Evolutionary conservation across 176 grass and related monocot species (phyloP).

Genomic region (Avena sativa): DNA sequence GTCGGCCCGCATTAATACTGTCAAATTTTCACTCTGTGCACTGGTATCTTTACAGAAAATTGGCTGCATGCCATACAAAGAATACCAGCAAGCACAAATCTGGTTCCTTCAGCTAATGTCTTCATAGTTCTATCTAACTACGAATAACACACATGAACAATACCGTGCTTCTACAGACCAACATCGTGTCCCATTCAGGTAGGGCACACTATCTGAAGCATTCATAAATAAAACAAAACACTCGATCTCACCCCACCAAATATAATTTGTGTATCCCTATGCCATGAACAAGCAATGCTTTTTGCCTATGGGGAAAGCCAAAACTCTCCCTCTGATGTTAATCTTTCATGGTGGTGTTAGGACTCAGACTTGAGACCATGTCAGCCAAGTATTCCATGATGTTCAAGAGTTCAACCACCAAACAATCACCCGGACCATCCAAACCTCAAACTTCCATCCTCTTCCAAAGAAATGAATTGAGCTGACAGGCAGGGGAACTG

Average conservation of each 20-base stretch:
- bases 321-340: conserved; percentile 22
- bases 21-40: conserved; percentile 10
- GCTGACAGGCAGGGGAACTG: conserved; percentile 7
- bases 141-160: neutral
- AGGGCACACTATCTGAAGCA: conserved; percentile 20
- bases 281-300: conserved; percentile 25
- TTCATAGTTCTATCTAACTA: neutral
- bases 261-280: neutral
- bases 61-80: neutral
- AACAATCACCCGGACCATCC: neutral
- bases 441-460: conserved; percentile 35
- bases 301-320: neutral
- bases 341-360: conserved; percentile 19
- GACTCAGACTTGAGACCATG: neutral
- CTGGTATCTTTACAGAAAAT: conserved; percentile 7
- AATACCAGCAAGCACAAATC: neutral
- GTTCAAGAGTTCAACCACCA: neutral
- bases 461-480: conserved; percentile 19
- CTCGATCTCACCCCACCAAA: neutral
- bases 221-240: neutral
- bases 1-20: neutral
- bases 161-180: neutral
- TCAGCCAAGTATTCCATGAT: neutral
- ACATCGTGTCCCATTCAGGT: conserved; percentile 23
- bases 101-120: neutral